Base-by-base conservation (phyloP, 2,329 filamentous ascomycete species). In the Sphaceloma murrayae region DNA sequence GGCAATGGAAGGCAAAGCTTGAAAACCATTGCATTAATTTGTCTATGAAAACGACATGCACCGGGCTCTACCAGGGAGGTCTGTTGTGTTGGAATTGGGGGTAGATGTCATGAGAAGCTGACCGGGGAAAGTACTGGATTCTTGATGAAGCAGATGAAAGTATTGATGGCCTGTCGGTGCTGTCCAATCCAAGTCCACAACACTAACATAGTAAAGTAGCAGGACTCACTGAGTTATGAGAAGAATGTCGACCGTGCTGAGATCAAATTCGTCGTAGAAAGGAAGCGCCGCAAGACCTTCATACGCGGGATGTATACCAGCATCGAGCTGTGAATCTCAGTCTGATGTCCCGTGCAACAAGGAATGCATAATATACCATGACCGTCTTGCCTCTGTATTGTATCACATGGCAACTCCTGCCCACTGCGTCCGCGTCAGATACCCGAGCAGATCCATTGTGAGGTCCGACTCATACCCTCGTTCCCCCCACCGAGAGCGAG, bases 361-460 rank as follows among this genome's bases (percentile, higher is more conserved):
- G 18, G 19, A 27, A 11, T 8, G 24, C 27, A 6, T 19, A 9
- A 38, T 77, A 54, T 69, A 93, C 87, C 91, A 98, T 98, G 54
- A 98, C 86, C 4, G 89, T 96, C 66, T 98, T 98, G 50, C 91
- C 91, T 67, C 96, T 98, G 75, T 98, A 98, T 59, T 96, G 87
- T 48, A 98, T 80, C 55, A 98, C 94, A 62, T 98, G 91, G 64
- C 91, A 96, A n/a, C n/a, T n/a, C n/a, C n/a, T n/a, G n/a, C n/a
- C n/a, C n/a, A 53, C 91, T 96, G 53, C 91, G 76, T 19, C 34
- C 34, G 13, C 34, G 19, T 38, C 13, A 8, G 6, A 16, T 14
- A 8, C 6, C 19, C n/a, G 19, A 17, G 14, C 6, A 3, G 19
- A 17, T 13, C 14, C 19, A 26, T 8, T 2, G 13, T 24, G 18